Percentiles rank a stretch among this genome's conserved stretches.
Evolutionary conservation across 495 filamentous ascomycete species (phyloP).

Genomic region (Mytilinidion resinicola): DNA sequence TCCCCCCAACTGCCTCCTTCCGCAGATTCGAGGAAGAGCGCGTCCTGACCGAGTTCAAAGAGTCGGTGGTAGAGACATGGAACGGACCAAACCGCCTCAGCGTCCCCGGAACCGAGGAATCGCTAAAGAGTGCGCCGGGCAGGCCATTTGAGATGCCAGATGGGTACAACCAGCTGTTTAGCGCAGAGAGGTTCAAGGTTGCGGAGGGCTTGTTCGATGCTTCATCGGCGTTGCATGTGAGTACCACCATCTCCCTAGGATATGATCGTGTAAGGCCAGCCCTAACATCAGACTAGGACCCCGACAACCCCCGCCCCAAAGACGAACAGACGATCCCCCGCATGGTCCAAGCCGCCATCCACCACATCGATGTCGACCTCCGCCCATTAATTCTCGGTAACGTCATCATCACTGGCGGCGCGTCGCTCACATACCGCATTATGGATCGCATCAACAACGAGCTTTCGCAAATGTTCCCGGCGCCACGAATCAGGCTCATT

Average conservation of each 20-base stretch:
- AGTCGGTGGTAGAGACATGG: constrained; percentile 92
- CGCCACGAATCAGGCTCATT: constrained; percentile 73
- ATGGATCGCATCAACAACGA: constrained; percentile 83
- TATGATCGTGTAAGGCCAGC: neutral
- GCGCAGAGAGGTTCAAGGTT: constrained; percentile 73
- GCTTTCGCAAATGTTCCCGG: constrained; percentile 69
- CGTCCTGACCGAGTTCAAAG: constrained; percentile 91
- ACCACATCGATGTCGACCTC: constrained; percentile 79
- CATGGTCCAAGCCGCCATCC: constrained; percentile 69
- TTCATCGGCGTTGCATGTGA: constrained; percentile 50
- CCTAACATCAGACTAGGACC: constrained; percentile 27
- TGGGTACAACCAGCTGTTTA: constrained; percentile 89
- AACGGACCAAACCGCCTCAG: constrained; percentile 67
- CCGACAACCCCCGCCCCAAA: constrained; percentile 46
- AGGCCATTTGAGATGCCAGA: constrained; percentile 95
- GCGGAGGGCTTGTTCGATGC: constrained; percentile 86
- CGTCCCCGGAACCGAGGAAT: constrained; percentile 61
- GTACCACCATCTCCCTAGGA: neutral
- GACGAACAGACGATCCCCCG: constrained; percentile 70
- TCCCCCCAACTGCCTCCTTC: constrained; percentile 64
- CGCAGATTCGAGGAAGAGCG: constrained; percentile 83
- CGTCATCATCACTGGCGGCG: constrained; percentile 87
- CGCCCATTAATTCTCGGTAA: constrained; percentile 76
- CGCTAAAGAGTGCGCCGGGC: constrained; percentile 55
- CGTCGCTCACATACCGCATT: constrained; percentile 78